Evolutionary conservation across 202 grass and related monocot genomes (phyloP).

Genomic region (Elaeis oleifera): DNA sequence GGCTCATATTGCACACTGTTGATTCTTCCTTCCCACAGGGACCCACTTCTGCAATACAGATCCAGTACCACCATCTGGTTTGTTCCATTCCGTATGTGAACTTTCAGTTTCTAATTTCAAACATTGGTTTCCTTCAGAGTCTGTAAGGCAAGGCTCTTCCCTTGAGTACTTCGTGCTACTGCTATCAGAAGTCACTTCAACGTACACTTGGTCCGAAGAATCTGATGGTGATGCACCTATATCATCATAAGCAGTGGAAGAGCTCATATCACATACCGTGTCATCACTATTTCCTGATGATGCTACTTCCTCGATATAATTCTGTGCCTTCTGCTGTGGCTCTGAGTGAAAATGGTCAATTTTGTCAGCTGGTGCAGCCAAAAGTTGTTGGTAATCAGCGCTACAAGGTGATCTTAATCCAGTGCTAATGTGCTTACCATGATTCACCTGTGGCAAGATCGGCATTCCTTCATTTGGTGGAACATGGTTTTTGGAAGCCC

Average conservation of each 20-base stretch:
- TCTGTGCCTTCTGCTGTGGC: not conserved
- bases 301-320: slow-evolving; percentile 14
- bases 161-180: slow-evolving; percentile 4
- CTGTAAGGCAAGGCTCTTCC: slow-evolving; percentile 18
- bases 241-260: not conserved
- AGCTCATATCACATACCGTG: slow-evolving; percentile 10
- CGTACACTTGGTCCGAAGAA: slow-evolving; percentile 13
- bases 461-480: slow-evolving; percentile 22
- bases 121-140: slow-evolving; percentile 26
- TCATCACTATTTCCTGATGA: not conserved
- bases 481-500: slow-evolving; percentile 26
- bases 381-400: slow-evolving; percentile 17
- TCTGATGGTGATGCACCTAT: not conserved
- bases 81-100: slow-evolving; percentile 30
- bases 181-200: slow-evolving; percentile 13
- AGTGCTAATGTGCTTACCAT: slow-evolving; percentile 9
- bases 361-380: not conserved
- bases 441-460: slow-evolving; percentile 14
- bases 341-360: not conserved
- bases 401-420: slow-evolving; percentile 30
- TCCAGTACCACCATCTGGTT: slow-evolving; percentile 19
- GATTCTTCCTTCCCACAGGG: slow-evolving; percentile 38
- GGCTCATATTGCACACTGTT: slow-evolving; percentile 1
- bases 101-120: slow-evolving; percentile 21
- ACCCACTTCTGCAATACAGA: slow-evolving; percentile 41